These are phyloP conservation scores for Metarhizium brunneum DNA, from an alignment of 2,329 filamentous ascomycete species.

Conservation along the genomic window DNA sequence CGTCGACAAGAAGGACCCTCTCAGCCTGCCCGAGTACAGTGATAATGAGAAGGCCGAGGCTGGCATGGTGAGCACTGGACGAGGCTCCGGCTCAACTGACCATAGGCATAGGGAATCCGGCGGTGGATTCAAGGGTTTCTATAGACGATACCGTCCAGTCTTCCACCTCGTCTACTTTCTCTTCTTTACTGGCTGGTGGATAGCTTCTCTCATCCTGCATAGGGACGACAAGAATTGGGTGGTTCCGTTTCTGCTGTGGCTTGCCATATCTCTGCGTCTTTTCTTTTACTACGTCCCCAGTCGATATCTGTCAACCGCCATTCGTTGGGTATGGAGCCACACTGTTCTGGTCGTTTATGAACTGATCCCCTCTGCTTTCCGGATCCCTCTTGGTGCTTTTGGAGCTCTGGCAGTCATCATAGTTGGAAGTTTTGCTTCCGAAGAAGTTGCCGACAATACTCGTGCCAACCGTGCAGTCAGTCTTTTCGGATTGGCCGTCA, in stretches of 20 bases:
- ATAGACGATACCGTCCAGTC: constrained; percentile 34
- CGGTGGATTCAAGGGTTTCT: constrained; percentile 24
- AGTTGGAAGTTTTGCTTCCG: constrained; percentile 67
- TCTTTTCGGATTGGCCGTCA: constrained; percentile 66
- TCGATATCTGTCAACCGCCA: constrained; percentile 54
- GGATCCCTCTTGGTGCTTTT: constrained; percentile 51
- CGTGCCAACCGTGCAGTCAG: constrained; percentile 72
- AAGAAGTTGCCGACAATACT: constrained; percentile 66
- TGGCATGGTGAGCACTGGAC: constrained; percentile 20
- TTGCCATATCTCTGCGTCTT: constrained; percentile 64
- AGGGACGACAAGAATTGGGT: constrained; percentile 69
- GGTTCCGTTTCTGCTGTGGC: constrained; percentile 73
- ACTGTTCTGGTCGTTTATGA: constrained; percentile 50
- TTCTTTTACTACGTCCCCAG: constrained; percentile 66
- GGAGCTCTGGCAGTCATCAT: constrained; percentile 64
- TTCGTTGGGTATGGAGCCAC: constrained; percentile 58
- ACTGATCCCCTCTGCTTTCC: constrained; percentile 56
- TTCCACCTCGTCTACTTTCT: constrained; percentile 36
- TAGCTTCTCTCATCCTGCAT: constrained; percentile 64
- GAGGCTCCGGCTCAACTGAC: constrained; percentile 15
- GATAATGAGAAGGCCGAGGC: constrained; percentile 29
- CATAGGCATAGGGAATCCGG: constrained; percentile 6
- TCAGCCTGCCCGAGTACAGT: constrained; percentile 27
- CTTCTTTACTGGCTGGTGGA: constrained; percentile 59
- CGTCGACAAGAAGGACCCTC: constrained; percentile 14